Percentiles rank a stretch among this genome's conserved stretches.
Conservation (phyloP, 306 rosid species). For the Rubus parviflorus region DNA sequence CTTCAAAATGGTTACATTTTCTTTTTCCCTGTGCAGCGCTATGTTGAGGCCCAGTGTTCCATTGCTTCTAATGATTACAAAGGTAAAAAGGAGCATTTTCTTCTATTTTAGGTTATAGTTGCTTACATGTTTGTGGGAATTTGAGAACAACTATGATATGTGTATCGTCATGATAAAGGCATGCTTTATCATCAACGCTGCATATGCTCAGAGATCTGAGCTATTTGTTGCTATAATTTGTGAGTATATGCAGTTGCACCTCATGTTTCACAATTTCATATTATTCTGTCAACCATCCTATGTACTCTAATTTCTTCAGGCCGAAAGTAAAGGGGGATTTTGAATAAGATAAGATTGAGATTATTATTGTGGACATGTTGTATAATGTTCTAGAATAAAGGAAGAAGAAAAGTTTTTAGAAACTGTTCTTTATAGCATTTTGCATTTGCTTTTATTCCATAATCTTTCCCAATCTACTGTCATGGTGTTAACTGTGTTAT, state of each 20-base stretch:
- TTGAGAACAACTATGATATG: neutral
- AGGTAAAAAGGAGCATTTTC: constrained; percentile 50
- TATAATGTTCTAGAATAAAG: neutral
- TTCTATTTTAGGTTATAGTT: neutral
- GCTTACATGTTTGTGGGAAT: neutral
- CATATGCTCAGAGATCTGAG: neutral
- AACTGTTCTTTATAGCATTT: neutral
- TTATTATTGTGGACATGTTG: neutral
- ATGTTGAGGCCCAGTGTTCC: constrained; percentile 96
- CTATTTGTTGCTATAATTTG: neutral
- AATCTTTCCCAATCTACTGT: neutral
- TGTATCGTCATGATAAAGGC: neutral
- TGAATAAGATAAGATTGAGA: neutral
- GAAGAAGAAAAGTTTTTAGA: neutral
- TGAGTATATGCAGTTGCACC: neutral
- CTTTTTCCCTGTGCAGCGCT: constrained; percentile 58
- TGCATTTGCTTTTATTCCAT: neutral
- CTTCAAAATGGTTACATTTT: neutral
- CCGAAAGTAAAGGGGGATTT: neutral
- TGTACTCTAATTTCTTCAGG: constrained; percentile 3
- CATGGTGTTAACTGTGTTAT: neutral
- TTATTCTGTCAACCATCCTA: neutral
- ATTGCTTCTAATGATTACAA: constrained; percentile 88
- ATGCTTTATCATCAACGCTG: neutral
- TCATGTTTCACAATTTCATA: neutral